These are phyloP conservation scores for Monilinia polystroma DNA, from an alignment of 2,329 filamentous ascomycete genomes.

Conservation along the genomic window DNA sequence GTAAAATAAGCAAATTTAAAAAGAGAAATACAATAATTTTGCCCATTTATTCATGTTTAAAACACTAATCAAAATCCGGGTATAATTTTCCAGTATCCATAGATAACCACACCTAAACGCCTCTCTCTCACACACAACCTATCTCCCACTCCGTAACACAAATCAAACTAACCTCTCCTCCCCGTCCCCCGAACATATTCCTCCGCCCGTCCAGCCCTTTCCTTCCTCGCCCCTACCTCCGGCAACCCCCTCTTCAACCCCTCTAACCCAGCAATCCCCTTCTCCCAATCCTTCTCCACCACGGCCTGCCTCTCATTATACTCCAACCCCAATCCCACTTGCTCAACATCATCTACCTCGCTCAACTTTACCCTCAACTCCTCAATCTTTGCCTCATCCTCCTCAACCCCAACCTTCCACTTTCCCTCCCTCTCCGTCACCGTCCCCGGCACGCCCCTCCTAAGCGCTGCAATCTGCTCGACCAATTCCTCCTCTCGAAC, in stretches of 20 bases:
- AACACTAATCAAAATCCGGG: conserved; percentile 14
- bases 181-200: conserved; percentile 35
- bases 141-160: not conserved
- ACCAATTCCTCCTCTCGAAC: conserved; percentile 63
- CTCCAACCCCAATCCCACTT: conserved; percentile 27
- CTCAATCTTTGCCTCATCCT: conserved; percentile 32
- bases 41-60: conserved; percentile 7
- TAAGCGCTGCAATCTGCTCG: conserved; percentile 56
- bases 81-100: conserved; percentile 18
- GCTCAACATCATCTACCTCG: conserved; percentile 22
- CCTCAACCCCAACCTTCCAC: conserved; percentile 30
- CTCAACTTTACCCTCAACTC: conserved; percentile 26
- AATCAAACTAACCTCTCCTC: conserved; percentile 14
- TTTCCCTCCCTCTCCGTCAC: conserved; percentile 29
- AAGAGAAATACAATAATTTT: conserved; percentile 1
- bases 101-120: conserved; percentile 14
- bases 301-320: conserved; percentile 46
- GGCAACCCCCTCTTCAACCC: conserved; percentile 60
- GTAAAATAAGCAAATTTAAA: not conserved
- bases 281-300: conserved; percentile 49
- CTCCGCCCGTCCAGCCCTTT: conserved; percentile 57
- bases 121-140: not conserved
- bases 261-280: conserved; percentile 52
- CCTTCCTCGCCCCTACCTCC: conserved; percentile 62
- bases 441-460: conserved; percentile 31